Conservation (phyloP, 116 monocot species). For the Iris pallida region DNA sequence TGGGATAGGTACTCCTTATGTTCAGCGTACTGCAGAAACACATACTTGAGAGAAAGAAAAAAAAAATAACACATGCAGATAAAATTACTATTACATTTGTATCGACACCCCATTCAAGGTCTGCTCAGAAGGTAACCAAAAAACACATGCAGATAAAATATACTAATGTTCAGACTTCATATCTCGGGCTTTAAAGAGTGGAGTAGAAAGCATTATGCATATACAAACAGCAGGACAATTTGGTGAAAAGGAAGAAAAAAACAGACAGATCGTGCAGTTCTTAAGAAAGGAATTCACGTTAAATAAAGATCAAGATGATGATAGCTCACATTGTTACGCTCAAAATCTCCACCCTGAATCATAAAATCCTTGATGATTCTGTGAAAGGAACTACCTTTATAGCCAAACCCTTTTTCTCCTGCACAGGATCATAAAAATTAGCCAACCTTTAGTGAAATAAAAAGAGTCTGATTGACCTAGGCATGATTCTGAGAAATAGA, state of each 20-base stretch:
- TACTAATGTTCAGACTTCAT: too few species aligned
- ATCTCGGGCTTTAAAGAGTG: too few species aligned
- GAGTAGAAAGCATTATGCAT: too few species aligned
- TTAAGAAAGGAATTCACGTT: not conserved
- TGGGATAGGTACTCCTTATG: not conserved
- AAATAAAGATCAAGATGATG: not conserved
- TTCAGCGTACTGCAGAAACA: not conserved
- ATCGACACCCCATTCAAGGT: too few species aligned
- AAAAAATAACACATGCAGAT: not conserved
- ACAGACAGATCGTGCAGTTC: not conserved
- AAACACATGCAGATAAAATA: too few species aligned
- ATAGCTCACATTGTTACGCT: conserved; percentile 56
- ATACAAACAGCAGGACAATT: not conserved
- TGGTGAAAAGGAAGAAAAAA: not conserved
- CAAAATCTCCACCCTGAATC: conserved; percentile 88
- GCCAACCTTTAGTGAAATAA: not conserved
- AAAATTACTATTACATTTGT: too few species aligned
- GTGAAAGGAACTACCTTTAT: conserved; percentile 80
- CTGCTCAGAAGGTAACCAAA: too few species aligned
- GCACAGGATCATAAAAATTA: not conserved
- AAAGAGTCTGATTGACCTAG: not conserved
- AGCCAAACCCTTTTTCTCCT: conserved; percentile 82
- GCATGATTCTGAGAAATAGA: not conserved
- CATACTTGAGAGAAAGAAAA: not conserved
- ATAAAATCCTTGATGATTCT: conserved; percentile 89